Evolutionary conservation across 352 stramenopile genomes (phyloP).

Genomic region (Pythium inflatum): DNA sequence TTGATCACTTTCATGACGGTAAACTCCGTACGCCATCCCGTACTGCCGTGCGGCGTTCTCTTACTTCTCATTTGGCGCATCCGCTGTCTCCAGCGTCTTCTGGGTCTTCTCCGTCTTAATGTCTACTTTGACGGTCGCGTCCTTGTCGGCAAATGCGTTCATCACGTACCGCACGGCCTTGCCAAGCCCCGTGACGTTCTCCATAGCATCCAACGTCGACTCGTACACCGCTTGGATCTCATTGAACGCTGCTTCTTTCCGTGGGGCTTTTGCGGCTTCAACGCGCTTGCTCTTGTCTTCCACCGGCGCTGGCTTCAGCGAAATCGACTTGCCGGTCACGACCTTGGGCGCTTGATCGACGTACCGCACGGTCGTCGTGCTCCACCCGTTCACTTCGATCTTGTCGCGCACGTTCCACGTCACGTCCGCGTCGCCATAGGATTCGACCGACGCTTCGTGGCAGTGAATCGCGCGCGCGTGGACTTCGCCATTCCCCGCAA

Average conservation of each 20-base stretch:
- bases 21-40: too few relatives aligned
- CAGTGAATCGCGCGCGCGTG: background rate
- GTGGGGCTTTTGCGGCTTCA: background rate
- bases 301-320: background rate
- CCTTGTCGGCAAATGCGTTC: background rate
- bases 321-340: constrained; percentile 8
- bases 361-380: constrained; percentile 6
- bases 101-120: background rate
- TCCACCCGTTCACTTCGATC: constrained; percentile 3
- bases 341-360: background rate
- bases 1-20: too few relatives aligned
- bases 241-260: background rate
- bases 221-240: background rate
- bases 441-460: background rate
- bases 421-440: constrained; percentile 4
- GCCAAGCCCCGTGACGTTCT: background rate
- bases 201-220: background rate
- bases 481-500: constrained; percentile 3
- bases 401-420: background rate
- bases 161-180: background rate
- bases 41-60: too few relatives aligned
- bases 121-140: background rate
- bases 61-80: too few relatives aligned
- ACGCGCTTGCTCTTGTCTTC: background rate
- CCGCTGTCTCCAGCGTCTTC: too few relatives aligned